These are phyloP conservation scores for Tulasnella sp. DNA, from an alignment of 768 basidiomycete species.

Conservation along the genomic window DNA sequence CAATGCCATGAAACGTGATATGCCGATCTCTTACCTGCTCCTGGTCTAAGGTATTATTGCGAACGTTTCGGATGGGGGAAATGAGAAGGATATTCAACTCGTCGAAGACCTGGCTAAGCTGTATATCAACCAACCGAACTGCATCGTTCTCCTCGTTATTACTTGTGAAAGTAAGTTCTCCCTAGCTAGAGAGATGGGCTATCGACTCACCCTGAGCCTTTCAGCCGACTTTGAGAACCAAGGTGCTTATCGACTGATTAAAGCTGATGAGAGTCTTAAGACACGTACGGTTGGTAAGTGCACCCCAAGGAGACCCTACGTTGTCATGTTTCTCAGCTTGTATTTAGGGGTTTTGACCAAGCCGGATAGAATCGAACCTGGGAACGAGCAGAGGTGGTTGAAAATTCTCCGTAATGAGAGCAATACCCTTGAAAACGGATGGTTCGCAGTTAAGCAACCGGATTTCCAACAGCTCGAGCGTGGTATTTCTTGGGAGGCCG, in stretches of 20 bases:
- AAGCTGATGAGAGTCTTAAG: conserved; percentile 56
- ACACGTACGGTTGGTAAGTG: conserved; percentile 50
- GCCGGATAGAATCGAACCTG: conserved; percentile 37
- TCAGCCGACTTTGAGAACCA: conserved; percentile 79
- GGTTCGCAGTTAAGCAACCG: conserved; percentile 58
- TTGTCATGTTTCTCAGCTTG: too few species aligned
- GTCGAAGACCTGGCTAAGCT: conserved; percentile 22
- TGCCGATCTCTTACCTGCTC: neutral
- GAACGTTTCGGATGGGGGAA: conserved; percentile 18
- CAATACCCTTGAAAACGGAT: conserved; percentile 48
- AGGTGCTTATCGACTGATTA: conserved; percentile 63
- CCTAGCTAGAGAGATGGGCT: neutral
- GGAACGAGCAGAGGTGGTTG: too few species aligned
- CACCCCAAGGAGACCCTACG: too few species aligned
- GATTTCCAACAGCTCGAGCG: conserved; percentile 46
- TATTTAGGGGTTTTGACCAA: too few species aligned
- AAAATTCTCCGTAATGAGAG: conserved; percentile 9
- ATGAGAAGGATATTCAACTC: conserved; percentile 19
- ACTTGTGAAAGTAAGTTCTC: conserved; percentile 26
- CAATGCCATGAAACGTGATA: neutral
- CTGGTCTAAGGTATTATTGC: conserved; percentile 25
- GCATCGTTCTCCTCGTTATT: conserved; percentile 25
- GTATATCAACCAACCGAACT: conserved; percentile 6
- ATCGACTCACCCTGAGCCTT: neutral
- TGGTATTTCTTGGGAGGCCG: conserved; percentile 58